A percentile compares a stretch with the other conserved stretches of the same genome.
These are phyloP conservation scores for Blastocrithidia nonstop DNA, from an alignment of 208 protist genomes.

Conservation along the genomic window DNA sequence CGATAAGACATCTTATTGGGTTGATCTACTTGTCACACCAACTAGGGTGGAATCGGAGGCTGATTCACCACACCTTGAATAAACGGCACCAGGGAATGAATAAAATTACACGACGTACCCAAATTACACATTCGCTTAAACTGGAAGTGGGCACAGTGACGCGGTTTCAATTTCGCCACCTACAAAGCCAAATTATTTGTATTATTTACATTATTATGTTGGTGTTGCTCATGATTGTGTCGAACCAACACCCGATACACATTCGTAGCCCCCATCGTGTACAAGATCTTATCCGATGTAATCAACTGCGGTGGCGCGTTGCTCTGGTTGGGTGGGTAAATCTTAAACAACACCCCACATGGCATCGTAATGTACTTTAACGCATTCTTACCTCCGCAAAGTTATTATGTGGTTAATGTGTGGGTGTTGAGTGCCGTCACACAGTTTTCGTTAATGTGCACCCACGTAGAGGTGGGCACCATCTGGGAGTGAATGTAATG, in stretches of 20 bases:
- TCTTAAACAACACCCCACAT: constrained; percentile 21
- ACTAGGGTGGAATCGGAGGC: constrained; percentile 4
- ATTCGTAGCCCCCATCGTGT: constrained; percentile 24
- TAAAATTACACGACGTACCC: constrained; percentile 39
- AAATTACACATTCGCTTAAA: constrained; percentile 65
- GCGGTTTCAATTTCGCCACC: constrained; percentile 12
- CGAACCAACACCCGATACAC: constrained; percentile 9
- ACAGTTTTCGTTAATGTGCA: constrained; percentile 58
- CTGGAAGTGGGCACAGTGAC: constrained; percentile 71
- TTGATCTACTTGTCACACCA: not conserved
- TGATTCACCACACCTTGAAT: constrained; percentile 21
- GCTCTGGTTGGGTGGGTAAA: constrained; percentile 41
- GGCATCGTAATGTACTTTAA: constrained; percentile 24
- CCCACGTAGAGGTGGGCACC: constrained; percentile 16
- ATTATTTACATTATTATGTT: not conserved
- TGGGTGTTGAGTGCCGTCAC: constrained; percentile 9
- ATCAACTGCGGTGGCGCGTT: constrained; percentile 28
- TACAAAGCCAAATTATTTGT: not conserved
- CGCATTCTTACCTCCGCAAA: constrained; percentile 35
- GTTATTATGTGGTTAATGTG: constrained; percentile 8
- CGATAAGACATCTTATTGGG: not conserved
- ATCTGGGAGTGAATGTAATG: constrained; percentile 38
- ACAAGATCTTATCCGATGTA: constrained; percentile 32
- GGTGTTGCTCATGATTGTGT: constrained; percentile 2
- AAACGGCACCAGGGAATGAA: constrained; percentile 51